Base-by-base conservation (phyloP, 176 grass and related monocot genomes). In the Cymbopogon citratus region DNA sequence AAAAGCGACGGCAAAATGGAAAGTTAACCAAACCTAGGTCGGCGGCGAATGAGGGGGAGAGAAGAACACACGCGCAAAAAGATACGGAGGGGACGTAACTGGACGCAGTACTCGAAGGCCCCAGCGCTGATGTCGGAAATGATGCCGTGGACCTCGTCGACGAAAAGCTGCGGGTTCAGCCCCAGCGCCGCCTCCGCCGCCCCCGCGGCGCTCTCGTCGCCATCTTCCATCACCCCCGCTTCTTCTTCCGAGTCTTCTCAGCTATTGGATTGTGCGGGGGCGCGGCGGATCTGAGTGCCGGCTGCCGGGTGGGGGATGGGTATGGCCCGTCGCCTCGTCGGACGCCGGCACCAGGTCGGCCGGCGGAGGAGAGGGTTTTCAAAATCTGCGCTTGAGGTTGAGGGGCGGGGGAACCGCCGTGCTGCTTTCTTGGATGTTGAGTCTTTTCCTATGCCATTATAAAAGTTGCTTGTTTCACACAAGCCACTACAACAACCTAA, bases 31-130 rank as follows among this genome's bases (percentile, higher is more conserved):
- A 57, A 40, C 68, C 1, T 54, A 5, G 36, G 28, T 18, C 35
- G 41, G 29, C 28, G 5, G 16, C 10, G 6, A 66, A 33, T 36
- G 14, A 49, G 21, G 7, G 7, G 7, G 45, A 38, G 41, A 52
- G 15, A 52, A 3, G 45, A 16, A 46, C 13, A 46, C 12, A 46
- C 44, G 44, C 12, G 3, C 44, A 15, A 16, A 48, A 48, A 5
- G 45, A 48, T 48, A 48, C 4, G 45, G 45, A 48, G 45, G 33
- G 77, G 9, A 23, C 80, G 12, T 87, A 81, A 89, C 87, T 75
- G 79, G 73, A 73, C 66, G 79, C 79, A 78, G 60, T 52, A 83
- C n/a, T 83, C 73, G 79, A 90, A 79, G 88, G 56, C 84, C 13
- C 67, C 41, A 34, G 19, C 9, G 48, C 66, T 15, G 69, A 83